phyloP scores from a whole-genome alignment of 768 basidiomycete species.

The Russula foetens region DNA sequence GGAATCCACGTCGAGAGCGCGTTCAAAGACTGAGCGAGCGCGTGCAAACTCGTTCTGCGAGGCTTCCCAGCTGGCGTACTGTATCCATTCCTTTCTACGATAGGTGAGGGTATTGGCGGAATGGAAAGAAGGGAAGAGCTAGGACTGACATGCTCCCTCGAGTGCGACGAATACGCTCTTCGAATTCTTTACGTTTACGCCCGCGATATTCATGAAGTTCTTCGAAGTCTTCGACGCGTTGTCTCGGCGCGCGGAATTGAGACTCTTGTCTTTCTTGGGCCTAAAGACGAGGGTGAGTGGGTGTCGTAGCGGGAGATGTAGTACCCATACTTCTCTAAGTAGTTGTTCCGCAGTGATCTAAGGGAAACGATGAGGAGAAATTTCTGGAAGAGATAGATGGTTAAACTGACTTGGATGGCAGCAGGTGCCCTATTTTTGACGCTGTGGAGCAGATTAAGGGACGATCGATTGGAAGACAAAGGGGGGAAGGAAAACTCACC shows the following conservation, averaged over 20 bases:
- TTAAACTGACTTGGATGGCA: conserved; percentile 65
- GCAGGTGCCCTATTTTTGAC: conserved; percentile 97
- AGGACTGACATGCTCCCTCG: conserved; percentile 66
- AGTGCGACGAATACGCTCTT: conserved; percentile 77
- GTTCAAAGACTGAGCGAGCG: conserved; percentile 92
- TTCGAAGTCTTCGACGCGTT: conserved; percentile 95
- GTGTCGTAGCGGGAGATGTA: not conserved
- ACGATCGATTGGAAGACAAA: not conserved
- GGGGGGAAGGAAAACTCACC: conserved; percentile 33
- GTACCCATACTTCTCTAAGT: conserved; percentile 66
- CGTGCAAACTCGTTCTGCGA: conserved; percentile 95
- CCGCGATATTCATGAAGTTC: conserved; percentile 85
- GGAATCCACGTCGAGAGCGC: conserved; percentile 92
- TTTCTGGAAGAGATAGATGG: not conserved
- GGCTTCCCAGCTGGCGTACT: conserved; percentile 87
- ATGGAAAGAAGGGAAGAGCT: not conserved
- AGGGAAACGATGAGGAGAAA: conserved; percentile 12
- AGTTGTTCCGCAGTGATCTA: conserved; percentile 99
- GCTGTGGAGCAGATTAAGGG: conserved; percentile 30
- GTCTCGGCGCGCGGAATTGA: conserved; percentile 84
- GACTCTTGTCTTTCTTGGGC: conserved; percentile 97
- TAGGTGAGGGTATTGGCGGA: not conserved
- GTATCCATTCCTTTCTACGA: conserved; percentile 75
- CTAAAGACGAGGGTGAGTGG: conserved; percentile 31
- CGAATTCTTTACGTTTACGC: conserved; percentile 88